phyloP scores from a whole-genome alignment of 2,329 filamentous ascomycete genomes.

The Monosporascus ibericus region DNA sequence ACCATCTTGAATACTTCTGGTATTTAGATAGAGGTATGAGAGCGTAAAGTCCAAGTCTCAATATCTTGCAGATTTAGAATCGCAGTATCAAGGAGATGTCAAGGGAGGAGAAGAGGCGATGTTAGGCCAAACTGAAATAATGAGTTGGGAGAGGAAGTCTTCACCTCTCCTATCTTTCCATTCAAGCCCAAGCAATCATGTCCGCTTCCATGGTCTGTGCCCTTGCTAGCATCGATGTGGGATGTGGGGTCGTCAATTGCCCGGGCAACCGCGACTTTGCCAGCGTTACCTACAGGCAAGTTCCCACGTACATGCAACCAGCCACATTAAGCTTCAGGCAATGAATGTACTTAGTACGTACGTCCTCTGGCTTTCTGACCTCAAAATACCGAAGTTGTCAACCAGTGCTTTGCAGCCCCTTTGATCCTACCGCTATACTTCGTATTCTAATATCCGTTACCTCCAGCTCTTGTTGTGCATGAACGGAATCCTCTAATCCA shows the following conservation, averaged over 20 bases:
- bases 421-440: no score
- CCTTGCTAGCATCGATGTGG: slow-evolving; percentile 7
- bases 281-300: background rate
- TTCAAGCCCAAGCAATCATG: background rate
- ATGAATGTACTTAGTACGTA: no score
- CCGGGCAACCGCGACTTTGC: slow-evolving; percentile 26
- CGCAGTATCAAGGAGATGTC: background rate
- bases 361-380: no score
- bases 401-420: no score
- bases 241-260: slow-evolving; percentile 15
- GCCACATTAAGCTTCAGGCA: no score
- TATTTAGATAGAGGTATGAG: background rate
- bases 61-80: background rate
- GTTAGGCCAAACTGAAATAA: background rate
- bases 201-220: slow-evolving; percentile 13
- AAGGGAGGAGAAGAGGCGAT: background rate
- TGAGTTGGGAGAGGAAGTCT: background rate
- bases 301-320: no score
- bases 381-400: no score
- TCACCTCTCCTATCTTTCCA: background rate
- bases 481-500: no score
- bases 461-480: no score
- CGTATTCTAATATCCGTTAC: no score
- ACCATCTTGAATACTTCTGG: background rate
- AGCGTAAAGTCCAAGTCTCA: background rate